Conservation (phyloP, 257 asterid species). For the Solanum peruvianum region DNA sequence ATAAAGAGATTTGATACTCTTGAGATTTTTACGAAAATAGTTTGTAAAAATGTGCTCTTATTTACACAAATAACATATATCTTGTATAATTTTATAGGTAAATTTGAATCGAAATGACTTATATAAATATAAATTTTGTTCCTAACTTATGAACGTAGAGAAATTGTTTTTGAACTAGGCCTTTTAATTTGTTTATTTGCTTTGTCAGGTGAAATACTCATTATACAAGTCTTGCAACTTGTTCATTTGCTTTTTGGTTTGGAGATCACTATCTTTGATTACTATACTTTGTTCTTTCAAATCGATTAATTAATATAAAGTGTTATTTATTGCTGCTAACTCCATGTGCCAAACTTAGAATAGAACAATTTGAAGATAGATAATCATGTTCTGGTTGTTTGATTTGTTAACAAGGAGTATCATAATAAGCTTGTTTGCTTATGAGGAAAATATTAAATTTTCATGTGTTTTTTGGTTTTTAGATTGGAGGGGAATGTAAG, state of each 20-base stretch:
- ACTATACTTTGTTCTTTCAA: background rate
- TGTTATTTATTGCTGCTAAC: background rate
- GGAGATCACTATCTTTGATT: background rate
- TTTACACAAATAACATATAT: background rate
- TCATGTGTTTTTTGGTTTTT: background rate
- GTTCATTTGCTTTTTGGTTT: background rate
- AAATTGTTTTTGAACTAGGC: background rate
- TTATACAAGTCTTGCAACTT: background rate
- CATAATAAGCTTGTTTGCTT: background rate
- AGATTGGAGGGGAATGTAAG: background rate
- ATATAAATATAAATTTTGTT: background rate
- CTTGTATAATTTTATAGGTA: background rate
- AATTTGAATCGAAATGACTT: rapidly evolving
- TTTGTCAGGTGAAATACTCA: background rate
- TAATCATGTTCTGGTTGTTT: background rate
- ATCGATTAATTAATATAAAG: background rate
- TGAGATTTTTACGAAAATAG: background rate
- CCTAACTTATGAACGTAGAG: background rate
- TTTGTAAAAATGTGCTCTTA: background rate
- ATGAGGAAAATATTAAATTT: background rate
- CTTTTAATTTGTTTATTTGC: background rate
- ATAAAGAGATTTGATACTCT: background rate
- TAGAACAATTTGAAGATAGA: background rate
- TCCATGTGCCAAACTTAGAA: background rate
- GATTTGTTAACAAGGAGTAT: background rate